Evolutionary conservation across 2,329 filamentous ascomycete genomes (phyloP).

Genomic region (Botrytis aclada): DNA sequence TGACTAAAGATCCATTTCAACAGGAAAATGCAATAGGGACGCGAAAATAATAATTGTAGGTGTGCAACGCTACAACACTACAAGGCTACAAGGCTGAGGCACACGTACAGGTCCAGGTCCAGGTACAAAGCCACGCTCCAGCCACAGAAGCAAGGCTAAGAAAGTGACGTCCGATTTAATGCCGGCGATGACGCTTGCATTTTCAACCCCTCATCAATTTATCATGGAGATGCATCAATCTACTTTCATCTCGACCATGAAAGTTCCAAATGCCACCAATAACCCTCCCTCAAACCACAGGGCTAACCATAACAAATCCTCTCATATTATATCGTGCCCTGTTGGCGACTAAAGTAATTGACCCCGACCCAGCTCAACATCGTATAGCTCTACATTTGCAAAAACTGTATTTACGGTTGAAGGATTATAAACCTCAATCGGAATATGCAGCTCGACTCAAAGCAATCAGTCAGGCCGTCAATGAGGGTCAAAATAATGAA

Average conservation of each 20-base stretch:
- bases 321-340: slow-evolving; percentile 73
- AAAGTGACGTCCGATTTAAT: slow-evolving; percentile 1
- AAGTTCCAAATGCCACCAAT: slow-evolving; percentile 36
- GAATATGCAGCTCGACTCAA: slow-evolving; percentile 67
- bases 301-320: slow-evolving; percentile 64
- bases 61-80: slow-evolving; percentile 9
- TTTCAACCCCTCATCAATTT: not conserved
- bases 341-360: slow-evolving; percentile 59
- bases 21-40: not conserved
- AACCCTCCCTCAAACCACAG: slow-evolving; percentile 42
- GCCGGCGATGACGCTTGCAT: slow-evolving; percentile 16
- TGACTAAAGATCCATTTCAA: not conserved
- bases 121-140: not conserved
- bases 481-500: slow-evolving; percentile 33
- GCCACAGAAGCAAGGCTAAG: not conserved
- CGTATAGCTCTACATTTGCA: slow-evolving; percentile 72
- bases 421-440: slow-evolving; percentile 71
- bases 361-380: slow-evolving; percentile 69
- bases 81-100: not conserved
- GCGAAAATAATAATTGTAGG: not conserved
- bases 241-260: slow-evolving; percentile 7
- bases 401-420: slow-evolving; percentile 70
- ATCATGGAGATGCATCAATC: not conserved
- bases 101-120: not conserved
- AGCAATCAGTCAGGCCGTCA: slow-evolving; percentile 52